A percentile compares a stretch with the other conserved stretches of the same genome.
Evolutionary conservation across 176 grass and related monocot species (phyloP).

Genomic region (Cenchrus americanus): DNA sequence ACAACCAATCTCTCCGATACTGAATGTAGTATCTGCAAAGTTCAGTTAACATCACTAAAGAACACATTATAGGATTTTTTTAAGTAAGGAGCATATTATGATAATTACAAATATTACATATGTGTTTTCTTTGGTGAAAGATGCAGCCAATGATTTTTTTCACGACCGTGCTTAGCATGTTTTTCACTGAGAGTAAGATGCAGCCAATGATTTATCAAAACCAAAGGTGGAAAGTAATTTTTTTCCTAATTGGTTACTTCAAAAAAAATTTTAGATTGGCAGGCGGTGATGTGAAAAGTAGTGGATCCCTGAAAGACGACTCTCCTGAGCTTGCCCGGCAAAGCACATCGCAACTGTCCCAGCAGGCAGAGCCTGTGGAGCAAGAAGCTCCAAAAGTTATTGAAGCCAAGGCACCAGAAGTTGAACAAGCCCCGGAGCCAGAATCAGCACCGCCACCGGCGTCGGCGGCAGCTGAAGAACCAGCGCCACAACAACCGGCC

Average conservation of each 20-base stretch:
- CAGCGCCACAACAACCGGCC: background rate
- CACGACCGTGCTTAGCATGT: background rate
- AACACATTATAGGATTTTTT: background rate
- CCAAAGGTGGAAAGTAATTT: background rate
- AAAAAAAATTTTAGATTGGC: slow-evolving; percentile 49
- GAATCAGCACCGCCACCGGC: background rate
- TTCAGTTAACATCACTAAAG: background rate
- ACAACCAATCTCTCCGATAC: background rate
- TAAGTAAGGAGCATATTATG: background rate
- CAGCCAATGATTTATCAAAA: background rate
- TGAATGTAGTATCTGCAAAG: background rate
- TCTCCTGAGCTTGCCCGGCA: slow-evolving; percentile 26
- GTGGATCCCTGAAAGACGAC: slow-evolving; percentile 31
- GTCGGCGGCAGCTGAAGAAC: background rate
- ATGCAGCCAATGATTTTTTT: background rate
- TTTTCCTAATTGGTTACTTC: background rate
- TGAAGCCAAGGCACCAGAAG: background rate
- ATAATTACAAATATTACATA: background rate
- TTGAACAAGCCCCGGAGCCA: slow-evolving; percentile 10
- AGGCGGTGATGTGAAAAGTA: slow-evolving; percentile 31
- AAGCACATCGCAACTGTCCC: slow-evolving; percentile 29
- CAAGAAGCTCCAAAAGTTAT: background rate
- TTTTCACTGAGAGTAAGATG: background rate
- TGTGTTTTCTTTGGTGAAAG: background rate
- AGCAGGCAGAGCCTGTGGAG: slow-evolving; percentile 8